phyloP scores from a whole-genome alignment of 2,329 filamentous ascomycete genomes.

The Diaporthe citrichinensis region DNA sequence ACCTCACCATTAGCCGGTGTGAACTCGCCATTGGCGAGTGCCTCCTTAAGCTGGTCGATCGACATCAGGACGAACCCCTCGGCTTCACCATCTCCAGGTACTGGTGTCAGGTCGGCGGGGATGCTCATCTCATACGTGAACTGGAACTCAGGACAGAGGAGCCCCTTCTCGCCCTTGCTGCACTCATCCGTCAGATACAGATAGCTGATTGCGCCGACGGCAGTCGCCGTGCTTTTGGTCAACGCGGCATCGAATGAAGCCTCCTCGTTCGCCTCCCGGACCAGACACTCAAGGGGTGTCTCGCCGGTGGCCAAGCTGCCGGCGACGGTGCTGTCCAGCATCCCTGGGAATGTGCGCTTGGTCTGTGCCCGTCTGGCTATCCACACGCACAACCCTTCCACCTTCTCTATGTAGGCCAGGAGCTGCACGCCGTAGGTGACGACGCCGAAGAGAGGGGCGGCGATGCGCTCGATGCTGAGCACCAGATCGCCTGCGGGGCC shows the following conservation, averaged over 20 bases:
- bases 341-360: not conserved
- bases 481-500: not conserved
- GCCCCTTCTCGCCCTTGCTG: not conserved
- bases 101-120: not conserved
- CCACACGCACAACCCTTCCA: not conserved
- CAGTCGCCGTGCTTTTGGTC: not conserved
- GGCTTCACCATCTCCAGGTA: not conserved
- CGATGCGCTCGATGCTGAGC: not conserved
- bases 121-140: not conserved
- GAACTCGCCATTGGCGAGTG: not conserved
- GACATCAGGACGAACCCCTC: not conserved
- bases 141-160: not conserved
- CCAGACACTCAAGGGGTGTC: not conserved
- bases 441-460: not conserved
- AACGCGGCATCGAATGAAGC: not conserved
- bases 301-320: not conserved
- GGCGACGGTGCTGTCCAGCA: not conserved
- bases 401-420: not conserved
- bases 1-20: not conserved
- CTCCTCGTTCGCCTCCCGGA: not conserved
- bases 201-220: not conserved
- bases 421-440: not conserved
- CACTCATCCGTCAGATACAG: not conserved
- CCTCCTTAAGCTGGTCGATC: not conserved
- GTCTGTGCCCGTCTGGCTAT: not conserved